Base-by-base conservation (phyloP, 2,329 filamentous ascomycete genomes). In the Macrophomina pseudophaseolina region DNA sequence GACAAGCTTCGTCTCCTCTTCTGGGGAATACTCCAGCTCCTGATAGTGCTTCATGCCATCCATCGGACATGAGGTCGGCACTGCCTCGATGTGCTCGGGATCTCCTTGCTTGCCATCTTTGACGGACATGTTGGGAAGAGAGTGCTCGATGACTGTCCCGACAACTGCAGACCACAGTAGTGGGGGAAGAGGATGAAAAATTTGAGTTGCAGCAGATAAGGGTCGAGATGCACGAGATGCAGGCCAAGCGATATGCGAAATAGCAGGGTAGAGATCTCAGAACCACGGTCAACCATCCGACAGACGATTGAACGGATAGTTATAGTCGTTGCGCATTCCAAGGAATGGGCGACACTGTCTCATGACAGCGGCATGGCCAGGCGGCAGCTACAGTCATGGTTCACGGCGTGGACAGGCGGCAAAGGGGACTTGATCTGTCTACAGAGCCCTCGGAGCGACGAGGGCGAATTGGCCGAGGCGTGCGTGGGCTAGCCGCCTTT, bases 1-100 rank as follows among this genome's bases (percentile, higher is more conserved):
- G 33, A 85, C 78, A 4, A 84, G 70, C 23, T 80, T 77, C 68
- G 80, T 83, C 67, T 79, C 75, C 72, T 80, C 80, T 70, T 79
- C 67, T 2, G 56, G 40, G 5, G 56, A 35, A 35, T 33, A 60
- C n/a, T 44, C 54, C 7, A 30, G 9, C 5, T 58, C 38, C 18
- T 11, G 8, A 12, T 44, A 33, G n/a, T 35, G 14, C 30, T 46
- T 48, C 16, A 60, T 48, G 8, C 23, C 30, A 8, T 48, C 56
- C 28, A 14, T 16, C 14, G 5, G 16, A n/a, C 28, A 23, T 4
- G 8, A 6, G 12, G 5, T 12, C 3, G 54, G 16, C 16, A 60
- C 2, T 11, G 56, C 6, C 16, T 60, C 56, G 40, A 60, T 48
- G 42, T 60, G 56, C 42, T 60, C 56, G 8, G 42, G 5, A 23